Conservation (phyloP, 2,329 filamentous ascomycete species). For the Alternaria atra region DNA sequence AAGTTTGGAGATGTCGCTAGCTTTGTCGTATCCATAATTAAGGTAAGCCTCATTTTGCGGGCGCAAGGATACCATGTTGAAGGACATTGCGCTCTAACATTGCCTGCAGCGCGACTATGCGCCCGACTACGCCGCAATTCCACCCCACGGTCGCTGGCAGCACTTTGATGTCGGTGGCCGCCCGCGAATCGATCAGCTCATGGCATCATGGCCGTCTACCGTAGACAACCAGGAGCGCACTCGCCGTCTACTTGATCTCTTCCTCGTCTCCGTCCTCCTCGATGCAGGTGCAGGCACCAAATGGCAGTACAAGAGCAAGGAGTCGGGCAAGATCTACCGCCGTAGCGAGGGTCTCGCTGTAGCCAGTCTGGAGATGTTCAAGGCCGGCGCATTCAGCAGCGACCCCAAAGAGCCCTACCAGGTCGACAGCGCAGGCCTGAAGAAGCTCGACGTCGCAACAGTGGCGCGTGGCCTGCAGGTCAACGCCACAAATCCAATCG, state of each 20-base stretch:
- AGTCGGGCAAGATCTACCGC: constrained; percentile 82
- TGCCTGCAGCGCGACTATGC: constrained; percentile 70
- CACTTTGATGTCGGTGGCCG: constrained; percentile 83
- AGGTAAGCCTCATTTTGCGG: constrained; percentile 64
- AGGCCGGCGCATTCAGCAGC: constrained; percentile 86
- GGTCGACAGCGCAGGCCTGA: constrained; percentile 85
- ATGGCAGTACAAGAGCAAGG: constrained; percentile 93
- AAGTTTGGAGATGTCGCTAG: constrained; percentile 85
- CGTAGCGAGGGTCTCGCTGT: constrained; percentile 89
- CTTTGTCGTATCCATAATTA: constrained; percentile 93
- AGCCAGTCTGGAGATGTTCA: constrained; percentile 89
- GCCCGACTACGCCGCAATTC: constrained; percentile 75
- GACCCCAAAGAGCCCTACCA: constrained; percentile 82
- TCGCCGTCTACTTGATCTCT: constrained; percentile 78
- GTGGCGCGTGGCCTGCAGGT: constrained; percentile 88
- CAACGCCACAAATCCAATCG: constrained; percentile 78
- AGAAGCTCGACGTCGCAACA: constrained; percentile 74
- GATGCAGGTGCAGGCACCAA: constrained; percentile 88
- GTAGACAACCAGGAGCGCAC: constrained; percentile 78
- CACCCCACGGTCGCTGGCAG: constrained; percentile 82
- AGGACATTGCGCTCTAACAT: constrained; percentile 5
- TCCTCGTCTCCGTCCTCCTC: constrained; percentile 80
- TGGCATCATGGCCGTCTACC: constrained; percentile 72
- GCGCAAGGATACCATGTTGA: not conserved
- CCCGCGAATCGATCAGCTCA: constrained; percentile 75